Base-by-base conservation (phyloP, 2,329 filamentous ascomycete species). In the Colletotrichum falcatum region DNA sequence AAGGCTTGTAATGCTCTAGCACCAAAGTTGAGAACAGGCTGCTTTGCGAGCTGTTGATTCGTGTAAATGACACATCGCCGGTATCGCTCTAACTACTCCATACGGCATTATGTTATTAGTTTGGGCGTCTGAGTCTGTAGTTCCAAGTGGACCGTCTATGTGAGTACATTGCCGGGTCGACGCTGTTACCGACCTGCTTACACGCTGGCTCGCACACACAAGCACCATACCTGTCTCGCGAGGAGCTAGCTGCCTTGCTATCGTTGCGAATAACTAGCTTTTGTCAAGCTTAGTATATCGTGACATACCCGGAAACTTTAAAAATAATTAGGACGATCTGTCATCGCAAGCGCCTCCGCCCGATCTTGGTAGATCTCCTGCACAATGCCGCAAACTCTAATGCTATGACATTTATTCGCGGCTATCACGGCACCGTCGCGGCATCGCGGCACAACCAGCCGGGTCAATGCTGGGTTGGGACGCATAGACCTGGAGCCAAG, bases 371-470 rank as follows among this genome's bases (percentile, higher is more conserved):
- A 49, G 23, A 7, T 51, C 48, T 51, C 59, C 58, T 14, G 28
- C 59, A 49, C 30, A 35, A 51, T 28, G 44, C n/a, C 64, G 37
- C 44, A 62, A 68, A 46, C 20, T 20, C 20, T 63, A 59, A 67
- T 39, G 53, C 58, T 55, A 54, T 62, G 64, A 48, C 44, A 44
- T 42, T 30, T 39, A 12, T 23, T 51, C 33, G 46, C 67, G 67
- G 67, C 58, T 58, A 70, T 58, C 53, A 63, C 68, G 61, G 66
- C 65, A 65, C 35, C 53, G 28, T 8, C 28, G 39, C 59, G 59
- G 59, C 59, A 39, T 39, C 46, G 28, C 67, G 67, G 64, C 64
- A 70, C 68, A 67, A 30, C n/a, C 59, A 70, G 42, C 58, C 64
- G 53, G 67, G 64, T 58, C 64, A 70, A 70, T n/a, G 56, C 44